Conservation (phyloP, 2,329 filamentous ascomycete genomes). For the Fusarium papillatum region DNA sequence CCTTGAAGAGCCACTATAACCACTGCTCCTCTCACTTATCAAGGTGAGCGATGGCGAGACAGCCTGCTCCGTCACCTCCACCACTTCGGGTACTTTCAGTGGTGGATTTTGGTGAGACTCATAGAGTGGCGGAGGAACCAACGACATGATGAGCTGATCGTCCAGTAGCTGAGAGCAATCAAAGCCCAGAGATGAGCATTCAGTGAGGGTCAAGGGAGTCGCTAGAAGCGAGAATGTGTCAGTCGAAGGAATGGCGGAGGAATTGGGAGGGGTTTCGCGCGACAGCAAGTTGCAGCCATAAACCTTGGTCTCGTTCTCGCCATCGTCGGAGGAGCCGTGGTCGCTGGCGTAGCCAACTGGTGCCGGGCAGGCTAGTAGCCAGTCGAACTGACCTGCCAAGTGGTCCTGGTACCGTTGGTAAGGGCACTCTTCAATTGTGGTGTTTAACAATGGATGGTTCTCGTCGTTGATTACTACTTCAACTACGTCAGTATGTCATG, state of each 20-base stretch:
- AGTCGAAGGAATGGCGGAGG: constrained; percentile 39
- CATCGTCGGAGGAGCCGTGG: constrained; percentile 25
- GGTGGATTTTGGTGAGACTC: constrained; percentile 37
- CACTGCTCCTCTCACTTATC: constrained; percentile 48
- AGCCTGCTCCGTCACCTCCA: constrained; percentile 47
- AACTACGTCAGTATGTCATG: constrained; percentile 25
- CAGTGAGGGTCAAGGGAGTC: constrained; percentile 54
- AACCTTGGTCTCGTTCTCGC: constrained; percentile 45
- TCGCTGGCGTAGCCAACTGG: constrained; percentile 41
- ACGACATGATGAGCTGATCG: constrained; percentile 40
- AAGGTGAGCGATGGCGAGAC: constrained; percentile 50
- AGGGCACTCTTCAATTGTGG: constrained; percentile 40
- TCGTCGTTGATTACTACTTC: constrained; percentile 18
- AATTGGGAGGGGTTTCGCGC: constrained; percentile 45
- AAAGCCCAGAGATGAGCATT: constrained; percentile 32
- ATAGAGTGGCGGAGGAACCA: constrained; percentile 42
- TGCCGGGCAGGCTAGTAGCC: constrained; percentile 57
- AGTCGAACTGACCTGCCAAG: constrained; percentile 64
- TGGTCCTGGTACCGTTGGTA: constrained; percentile 56
- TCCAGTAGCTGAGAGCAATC: constrained; percentile 22
- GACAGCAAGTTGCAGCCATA: constrained; percentile 68
- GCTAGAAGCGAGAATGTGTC: constrained; percentile 63
- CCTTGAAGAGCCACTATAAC: constrained; percentile 50
- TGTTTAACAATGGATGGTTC: constrained; percentile 42
- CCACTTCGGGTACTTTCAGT: constrained; percentile 47